These are phyloP conservation scores for Pholiota conissans DNA, from an alignment of 768 basidiomycete species.

Conservation along the genomic window DNA sequence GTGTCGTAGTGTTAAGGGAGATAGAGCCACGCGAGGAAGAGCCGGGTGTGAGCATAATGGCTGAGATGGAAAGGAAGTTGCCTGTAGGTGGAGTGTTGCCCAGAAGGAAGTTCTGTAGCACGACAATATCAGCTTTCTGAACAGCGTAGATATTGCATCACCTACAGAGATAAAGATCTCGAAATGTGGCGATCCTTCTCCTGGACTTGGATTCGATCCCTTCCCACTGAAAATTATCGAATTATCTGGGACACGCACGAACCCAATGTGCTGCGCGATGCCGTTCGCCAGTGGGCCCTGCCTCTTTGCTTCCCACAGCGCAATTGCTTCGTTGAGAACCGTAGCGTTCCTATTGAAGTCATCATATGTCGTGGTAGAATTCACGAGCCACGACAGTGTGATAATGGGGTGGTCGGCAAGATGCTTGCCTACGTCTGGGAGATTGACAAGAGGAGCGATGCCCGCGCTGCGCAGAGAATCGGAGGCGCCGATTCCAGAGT, in stretches of 20 bases:
- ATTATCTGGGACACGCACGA: constrained; percentile 22
- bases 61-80: constrained; percentile 18
- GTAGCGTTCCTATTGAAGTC: constrained; percentile 16
- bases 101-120: constrained; percentile 7
- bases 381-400: constrained; percentile 20
- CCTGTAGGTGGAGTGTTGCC: constrained; percentile 11
- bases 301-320: constrained; percentile 25
- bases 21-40: constrained; percentile 1
- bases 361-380: constrained; percentile 21
- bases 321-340: constrained; percentile 12
- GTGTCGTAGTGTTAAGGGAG: background rate
- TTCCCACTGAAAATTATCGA: constrained; percentile 15
- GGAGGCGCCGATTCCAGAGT: constrained; percentile 33
- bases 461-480: constrained; percentile 15
- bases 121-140: background rate
- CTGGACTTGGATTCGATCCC: constrained; percentile 27
- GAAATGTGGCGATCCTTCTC: constrained; percentile 29
- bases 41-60: constrained; percentile 19
- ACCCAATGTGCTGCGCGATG: constrained; percentile 20
- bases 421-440: constrained; percentile 2
- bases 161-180: constrained; percentile 29
- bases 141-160: background rate
- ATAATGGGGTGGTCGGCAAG: constrained; percentile 20
- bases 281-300: constrained; percentile 23
- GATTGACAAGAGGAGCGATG: constrained; percentile 18